A percentile compares a stretch with the other conserved stretches of the same genome.
Conservation (phyloP, 768 basidiomycete species). For the Lentinus brumalis region DNA sequence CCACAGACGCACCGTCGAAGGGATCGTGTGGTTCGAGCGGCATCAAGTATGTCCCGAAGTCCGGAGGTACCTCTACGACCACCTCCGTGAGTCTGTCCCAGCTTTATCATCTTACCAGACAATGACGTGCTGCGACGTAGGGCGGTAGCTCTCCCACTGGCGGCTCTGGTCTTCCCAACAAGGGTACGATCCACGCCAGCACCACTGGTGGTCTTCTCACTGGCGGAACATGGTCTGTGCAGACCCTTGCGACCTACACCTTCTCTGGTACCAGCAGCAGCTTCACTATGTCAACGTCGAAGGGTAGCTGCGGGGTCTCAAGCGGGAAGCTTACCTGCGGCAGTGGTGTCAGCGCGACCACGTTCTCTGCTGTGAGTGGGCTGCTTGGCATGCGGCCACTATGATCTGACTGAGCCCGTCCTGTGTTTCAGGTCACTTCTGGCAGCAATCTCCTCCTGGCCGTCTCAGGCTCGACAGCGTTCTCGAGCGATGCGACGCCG, state of each 20-base stretch:
- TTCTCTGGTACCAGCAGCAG: slow-evolving; percentile 47
- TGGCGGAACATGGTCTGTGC: slow-evolving; percentile 60
- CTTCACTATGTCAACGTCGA: slow-evolving; percentile 61
- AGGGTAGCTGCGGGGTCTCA: slow-evolving; percentile 57
- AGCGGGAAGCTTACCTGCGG: slow-evolving; percentile 51
- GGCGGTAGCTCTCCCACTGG: slow-evolving; percentile 21
- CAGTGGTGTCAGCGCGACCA: slow-evolving; percentile 45
- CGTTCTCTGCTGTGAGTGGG: slow-evolving; percentile 53
- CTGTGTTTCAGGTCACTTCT: slow-evolving; percentile 42
- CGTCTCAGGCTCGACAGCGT: slow-evolving; percentile 50
- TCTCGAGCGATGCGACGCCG: slow-evolving; percentile 52
- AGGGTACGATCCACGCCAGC: slow-evolving; percentile 47
- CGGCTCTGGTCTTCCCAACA: slow-evolving; percentile 40
- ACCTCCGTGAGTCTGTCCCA: not conserved
- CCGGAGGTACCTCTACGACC: slow-evolving; percentile 30
- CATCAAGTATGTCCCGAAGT: slow-evolving; percentile 63
- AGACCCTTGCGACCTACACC: slow-evolving; percentile 59
- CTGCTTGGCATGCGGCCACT: not conserved
- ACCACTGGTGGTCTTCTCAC: slow-evolving; percentile 55
- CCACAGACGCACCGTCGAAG: slow-evolving; percentile 49
- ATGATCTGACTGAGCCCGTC: not conserved
- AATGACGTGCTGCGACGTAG: not conserved
- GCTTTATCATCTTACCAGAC: not conserved
- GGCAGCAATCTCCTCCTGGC: slow-evolving; percentile 51
- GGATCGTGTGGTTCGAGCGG: slow-evolving; percentile 58